phyloP scores from a whole-genome alignment of 257 asterid genomes.

The Rehmannia glutinosa region DNA sequence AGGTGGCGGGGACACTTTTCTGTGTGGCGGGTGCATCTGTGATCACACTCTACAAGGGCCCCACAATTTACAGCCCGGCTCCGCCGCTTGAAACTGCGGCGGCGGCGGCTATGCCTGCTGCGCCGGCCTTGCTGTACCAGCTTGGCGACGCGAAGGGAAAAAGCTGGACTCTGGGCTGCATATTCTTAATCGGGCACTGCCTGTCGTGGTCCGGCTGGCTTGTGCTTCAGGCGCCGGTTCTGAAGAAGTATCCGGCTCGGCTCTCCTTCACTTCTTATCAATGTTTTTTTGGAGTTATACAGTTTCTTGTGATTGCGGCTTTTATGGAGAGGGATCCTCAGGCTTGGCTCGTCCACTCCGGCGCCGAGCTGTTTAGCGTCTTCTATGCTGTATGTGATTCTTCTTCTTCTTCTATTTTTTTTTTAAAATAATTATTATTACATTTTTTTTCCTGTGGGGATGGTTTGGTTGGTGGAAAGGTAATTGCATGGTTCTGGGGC shows the following conservation, averaged over 20 bases:
- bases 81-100: conserved; percentile 30
- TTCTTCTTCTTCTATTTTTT: background rate
- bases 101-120: background rate
- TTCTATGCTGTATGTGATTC: conserved; percentile 86
- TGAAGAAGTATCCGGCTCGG: conserved; percentile 84
- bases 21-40: conserved; percentile 98
- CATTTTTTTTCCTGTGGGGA: too few species aligned
- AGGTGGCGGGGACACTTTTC: conserved; percentile 64
- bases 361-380: conserved; percentile 86
- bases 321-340: conserved; percentile 72
- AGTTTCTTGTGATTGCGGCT: conserved; percentile 81
- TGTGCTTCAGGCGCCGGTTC: conserved; percentile 81
- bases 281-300: conserved; percentile 82
- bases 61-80: conserved; percentile 81
- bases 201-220: conserved; percentile 97
- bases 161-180: conserved; percentile 89
- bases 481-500: conserved; percentile 12
- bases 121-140: conserved; percentile 24
- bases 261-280: conserved; percentile 89
- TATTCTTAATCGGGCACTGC: conserved; percentile 90
- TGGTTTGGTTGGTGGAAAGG: background rate
- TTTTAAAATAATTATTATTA: background rate
- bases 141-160: conserved; percentile 74
- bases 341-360: conserved; percentile 87
- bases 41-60: conserved; percentile 90